Base-by-base conservation (phyloP, 805 yeast genomes). In the Priceomyces haplophilus region DNA sequence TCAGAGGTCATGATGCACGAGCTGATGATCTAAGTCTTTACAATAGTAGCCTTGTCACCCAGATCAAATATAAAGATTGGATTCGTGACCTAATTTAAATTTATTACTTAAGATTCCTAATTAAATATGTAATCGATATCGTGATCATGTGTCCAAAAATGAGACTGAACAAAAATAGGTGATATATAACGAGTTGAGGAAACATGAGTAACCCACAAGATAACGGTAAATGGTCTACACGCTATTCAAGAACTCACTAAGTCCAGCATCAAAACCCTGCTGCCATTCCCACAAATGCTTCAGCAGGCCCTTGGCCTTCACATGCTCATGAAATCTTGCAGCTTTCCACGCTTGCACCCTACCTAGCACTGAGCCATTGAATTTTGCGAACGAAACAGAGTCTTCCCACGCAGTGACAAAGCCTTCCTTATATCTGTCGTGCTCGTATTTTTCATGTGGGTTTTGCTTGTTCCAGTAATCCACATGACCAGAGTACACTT, bases 241-340 rank as follows among this genome's bases (percentile, higher is more conserved):
- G n/a, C 31, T 27, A 27, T 27, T 27, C n/a, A 27, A 46, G 41
- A 73, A 81, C 38, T 70, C 71, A 29, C 62, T 60, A 25, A 78
- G 51, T 0, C 88, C 97, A 37, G 76, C 75, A 38, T 77, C 78
- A 55, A 79, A 89, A 0, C 96, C 97, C 52, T 85, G 95, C 20
- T 84, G 88, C 85, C 88, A 91, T 62, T 86, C 96, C 96, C 97
- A 91, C 41, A 80, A 42, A 55, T 72, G 76, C 11, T 68, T 68
- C 52, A 83, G 74, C 5, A 65, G 53, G 5, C 93, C 93, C 48
- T 77, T 74, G 6, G 62, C 56, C 8, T 61, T 50, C 17, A 79
- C 54, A 59, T 90, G 95, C 53, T 88, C 86, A 2, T 55, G 56
- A 24, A 75, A 63, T 47, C 97, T 75, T 15, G 84, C 76, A 8